Evolutionary conservation across 495 filamentous ascomycete genomes (phyloP), one percentile per base, ranked within the genome.

Genomic region (Hyaloscypha bicolor): DNA sequence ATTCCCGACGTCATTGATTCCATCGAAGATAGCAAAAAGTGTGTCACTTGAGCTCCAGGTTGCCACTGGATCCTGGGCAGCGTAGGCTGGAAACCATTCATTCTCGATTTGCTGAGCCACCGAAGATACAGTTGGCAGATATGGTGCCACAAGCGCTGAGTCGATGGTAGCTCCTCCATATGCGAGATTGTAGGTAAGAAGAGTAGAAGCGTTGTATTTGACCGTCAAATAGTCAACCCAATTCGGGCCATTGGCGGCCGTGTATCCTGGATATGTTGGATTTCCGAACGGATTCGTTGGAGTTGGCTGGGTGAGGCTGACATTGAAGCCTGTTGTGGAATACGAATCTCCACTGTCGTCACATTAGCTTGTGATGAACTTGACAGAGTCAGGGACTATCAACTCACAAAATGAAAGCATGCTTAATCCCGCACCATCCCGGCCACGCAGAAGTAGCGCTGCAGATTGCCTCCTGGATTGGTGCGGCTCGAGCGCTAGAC

Each of bases 1-100:
- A 72, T 88, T 89, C 2, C 89, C 89, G 14, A 93, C 82, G 69
- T 95, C 92, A 67, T 95, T 95, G 68, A 95, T 88, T 39, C 92
- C 91, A 61, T 93, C 89, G 83, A 88, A 95, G 53, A 91, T 78
- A 3, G 84, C 85, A 75, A 92, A 91, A 32, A 94, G 79, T 0
- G 83, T 79, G 65, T 91, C 79, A 8, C 79, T 72, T 2, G 85
- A 79, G 12, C 78, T 82, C 91, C 90, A 93, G 3, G 83, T 79
- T 21, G 86, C 85, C 61, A 72, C 74, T 2, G 62, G 65, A 5
- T 83, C 76, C 32, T 69, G 63, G 22, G 45, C 35, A 19, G 60
- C 62, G 56, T 73, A 71, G 21, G 65, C 58, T 52, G 71, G 68
- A 58, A 83, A 79, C 64, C 64, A 73, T 37, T 68, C 57, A 45